Base-by-base conservation (phyloP, 2,329 filamentous ascomycete species). In the Pseudomassariella vexata region DNA sequence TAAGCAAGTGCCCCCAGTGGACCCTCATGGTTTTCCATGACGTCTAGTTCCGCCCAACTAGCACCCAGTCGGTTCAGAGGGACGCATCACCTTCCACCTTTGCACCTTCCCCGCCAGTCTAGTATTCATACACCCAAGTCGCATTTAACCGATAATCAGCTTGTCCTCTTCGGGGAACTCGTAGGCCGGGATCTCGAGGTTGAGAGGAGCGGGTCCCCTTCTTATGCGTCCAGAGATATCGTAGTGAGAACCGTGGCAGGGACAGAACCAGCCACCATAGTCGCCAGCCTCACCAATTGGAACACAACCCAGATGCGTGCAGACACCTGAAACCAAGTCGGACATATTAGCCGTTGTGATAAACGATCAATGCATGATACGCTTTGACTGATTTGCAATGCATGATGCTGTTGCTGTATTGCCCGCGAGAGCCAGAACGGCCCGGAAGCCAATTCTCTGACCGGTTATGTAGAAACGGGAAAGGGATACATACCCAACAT, bases 211-310 rank as follows among this genome's bases (percentile, higher is more conserved):
- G 44, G 92, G 92, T 48, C 92, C 92, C 78, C 86, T 95, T 73
- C 92, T 82, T 77, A 95, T 86, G 68, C 92, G 88, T 63, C 92
- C 92, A 45, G 89, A 96, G 65, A 98, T 96, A 64, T 98, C 92
- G 79, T 98, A 98, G 76, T 98, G 92, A 51, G 89, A 95, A 66
- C 92, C 92, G 79, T 98, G 92, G 85, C 92, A 98, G 47, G 92
- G 92, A 76, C 92, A 98, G 84, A 98, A 98, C 92, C 92, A 98
- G 60, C 92, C 33, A 62, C 92, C 92, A 57, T 73, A 98, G 68
- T 98, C 94, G 63, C 92, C 92, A 46, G 92, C 87, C 74, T 98
- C 92, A 57, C 94, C 92, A 56, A 98, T 98, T 59, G 92, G 92
- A 51, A 98, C 92, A 78, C 92, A 98, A 69, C 92, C 92, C 59